A percentile compares a stretch with the other conserved stretches of the same genome.
Conservation (phyloP, 495 filamentous ascomycete species). For the Thozetella sp. region DNA sequence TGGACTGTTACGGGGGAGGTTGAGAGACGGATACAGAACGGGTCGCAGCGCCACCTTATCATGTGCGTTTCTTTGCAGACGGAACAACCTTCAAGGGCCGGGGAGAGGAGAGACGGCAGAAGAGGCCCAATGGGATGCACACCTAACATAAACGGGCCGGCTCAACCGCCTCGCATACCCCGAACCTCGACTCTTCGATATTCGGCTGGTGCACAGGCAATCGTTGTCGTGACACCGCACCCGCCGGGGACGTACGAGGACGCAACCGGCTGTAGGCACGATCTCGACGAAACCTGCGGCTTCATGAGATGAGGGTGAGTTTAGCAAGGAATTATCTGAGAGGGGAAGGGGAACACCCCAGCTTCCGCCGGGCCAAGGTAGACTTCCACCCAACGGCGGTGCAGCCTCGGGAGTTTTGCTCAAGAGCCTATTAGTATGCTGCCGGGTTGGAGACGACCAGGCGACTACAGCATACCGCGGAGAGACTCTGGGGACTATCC, state of each 20-base stretch:
- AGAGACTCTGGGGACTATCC: no score
- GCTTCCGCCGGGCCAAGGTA: not conserved
- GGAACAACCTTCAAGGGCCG: not conserved
- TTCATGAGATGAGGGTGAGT: no score
- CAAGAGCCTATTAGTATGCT: not conserved
- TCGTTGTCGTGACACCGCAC: not conserved
- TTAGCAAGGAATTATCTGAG: no score
- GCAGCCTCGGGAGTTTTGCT: not conserved
- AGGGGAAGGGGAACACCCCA: no score
- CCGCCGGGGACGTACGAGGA: not conserved
- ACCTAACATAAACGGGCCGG: not conserved
- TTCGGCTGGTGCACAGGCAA: not conserved
- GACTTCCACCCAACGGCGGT: not conserved
- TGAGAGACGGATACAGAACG: slow-evolving; percentile 2
- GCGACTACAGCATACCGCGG: no score
- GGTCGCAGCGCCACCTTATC: slow-evolving; percentile 6
- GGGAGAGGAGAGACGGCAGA: not conserved
- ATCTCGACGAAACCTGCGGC: no score
- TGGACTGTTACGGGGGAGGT: not conserved
- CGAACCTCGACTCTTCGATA: slow-evolving; percentile 1
- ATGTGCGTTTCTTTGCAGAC: slow-evolving; percentile 1
- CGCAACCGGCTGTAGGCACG: no score
- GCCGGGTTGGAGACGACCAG: not conserved
- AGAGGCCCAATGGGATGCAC: not conserved
- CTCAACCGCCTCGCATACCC: not conserved